Base-by-base conservation (phyloP, 306 rosid genomes). In the Cucurbita maxima region DNA sequence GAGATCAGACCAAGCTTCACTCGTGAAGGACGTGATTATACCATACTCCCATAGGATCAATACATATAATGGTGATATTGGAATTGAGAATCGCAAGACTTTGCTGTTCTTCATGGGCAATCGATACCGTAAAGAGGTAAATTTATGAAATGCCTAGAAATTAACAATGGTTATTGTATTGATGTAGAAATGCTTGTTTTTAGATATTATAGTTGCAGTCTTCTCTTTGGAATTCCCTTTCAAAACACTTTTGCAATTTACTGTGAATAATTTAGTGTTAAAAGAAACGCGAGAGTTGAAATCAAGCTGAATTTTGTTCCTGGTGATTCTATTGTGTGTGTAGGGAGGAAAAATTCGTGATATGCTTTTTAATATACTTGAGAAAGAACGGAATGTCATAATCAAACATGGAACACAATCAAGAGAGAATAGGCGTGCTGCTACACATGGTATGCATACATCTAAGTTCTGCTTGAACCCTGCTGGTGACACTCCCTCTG, bases 401-500 rank as follows among this genome's bases (percentile, higher is more conserved):
- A 75, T 94, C 63, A 94, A 89, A 75, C 99, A 94, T 74, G 99
- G 99, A 80, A 81, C 96, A 44, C 99, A 91, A 68, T 94, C 97
- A 70, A 85, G 95, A 80, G 97, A 88, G 84, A 89, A 88, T 82
- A 78, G 97, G 44, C 85, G 97, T 36, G 97, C 86, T 58, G 99
- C 99, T 80, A 80, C 96, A 7, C 92, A 68, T 37, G 99, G 99
- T 80, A 93, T 93, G 98, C 99, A 94, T 76, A 76, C 88, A 34
- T 94, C 97, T 5, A 91, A 86, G 76, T 94, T 94, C 80, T 94
- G 99, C 80, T 85, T 94, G 71, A 88, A 94, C 83, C 99, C 97
- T 15, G 97, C 99, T 19, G 99, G 99, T 54, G 99, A 94, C 81
- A 94, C 99, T 69, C 99, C 99, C 52, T 94, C 99, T 34, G 97